These are phyloP conservation scores for Insectozyma bohioensis DNA, from an alignment of 1,139 yeast genomes.

Conservation along the genomic window DNA sequence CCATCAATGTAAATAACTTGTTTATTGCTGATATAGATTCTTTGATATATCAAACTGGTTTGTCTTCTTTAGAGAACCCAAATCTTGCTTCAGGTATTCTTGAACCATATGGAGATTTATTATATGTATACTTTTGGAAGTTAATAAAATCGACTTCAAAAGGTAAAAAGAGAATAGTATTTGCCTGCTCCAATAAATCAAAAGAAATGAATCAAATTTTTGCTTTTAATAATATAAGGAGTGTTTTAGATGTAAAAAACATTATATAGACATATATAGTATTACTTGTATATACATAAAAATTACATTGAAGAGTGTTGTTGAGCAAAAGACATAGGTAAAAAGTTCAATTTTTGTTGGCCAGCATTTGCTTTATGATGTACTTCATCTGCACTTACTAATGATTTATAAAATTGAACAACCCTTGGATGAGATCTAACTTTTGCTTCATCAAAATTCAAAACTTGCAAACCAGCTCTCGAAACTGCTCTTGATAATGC, in stretches of 20 bases:
- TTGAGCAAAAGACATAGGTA: too few species aligned
- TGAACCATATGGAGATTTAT: constrained; percentile 26
- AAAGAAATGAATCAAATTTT: constrained; percentile 16
- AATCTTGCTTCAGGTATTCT: constrained; percentile 18
- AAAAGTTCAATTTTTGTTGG: constrained; percentile 15
- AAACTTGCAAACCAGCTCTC: constrained; percentile 74
- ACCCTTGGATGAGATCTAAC: constrained; percentile 67
- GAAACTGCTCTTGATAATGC: constrained; percentile 86
- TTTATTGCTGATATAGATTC: constrained; percentile 25
- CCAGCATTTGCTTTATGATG: constrained; percentile 7
- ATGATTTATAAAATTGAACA: constrained; percentile 52
- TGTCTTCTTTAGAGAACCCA: constrained; percentile 5
- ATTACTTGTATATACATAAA: constrained; percentile 4
- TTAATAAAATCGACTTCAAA: background rate
- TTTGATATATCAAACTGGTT: constrained; percentile 25
- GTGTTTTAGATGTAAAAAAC: constrained; percentile 8
- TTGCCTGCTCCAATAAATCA: constrained; percentile 12
- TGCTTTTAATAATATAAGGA: constrained; percentile 16
- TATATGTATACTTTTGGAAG: constrained; percentile 6
- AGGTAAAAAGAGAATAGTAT: constrained; percentile 17
- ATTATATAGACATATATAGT: constrained; percentile 6
- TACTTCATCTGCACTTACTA: constrained; percentile 13
- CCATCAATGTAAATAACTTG: constrained; percentile 11
- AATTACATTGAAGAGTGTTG: background rate
- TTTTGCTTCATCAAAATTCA: constrained; percentile 59